These are phyloP conservation scores for Cryphonectria radicalis DNA, from an alignment of 2,329 filamentous ascomycete genomes.

Conservation along the genomic window DNA sequence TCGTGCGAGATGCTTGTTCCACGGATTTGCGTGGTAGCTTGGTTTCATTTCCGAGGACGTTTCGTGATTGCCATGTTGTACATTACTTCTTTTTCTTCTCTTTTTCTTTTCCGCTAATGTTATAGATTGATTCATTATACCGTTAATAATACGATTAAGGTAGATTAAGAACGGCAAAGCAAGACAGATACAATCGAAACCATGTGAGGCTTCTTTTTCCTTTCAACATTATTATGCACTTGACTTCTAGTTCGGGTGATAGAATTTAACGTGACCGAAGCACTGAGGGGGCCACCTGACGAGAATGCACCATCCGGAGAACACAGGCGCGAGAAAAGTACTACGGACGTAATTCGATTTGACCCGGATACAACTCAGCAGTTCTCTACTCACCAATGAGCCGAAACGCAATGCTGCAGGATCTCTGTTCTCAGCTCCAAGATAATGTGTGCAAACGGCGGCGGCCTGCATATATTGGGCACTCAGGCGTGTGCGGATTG, in stretches of 20 bases:
- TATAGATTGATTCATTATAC: background rate
- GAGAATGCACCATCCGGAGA: background rate
- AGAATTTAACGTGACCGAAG: background rate
- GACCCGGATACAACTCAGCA: background rate
- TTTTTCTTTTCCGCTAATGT: too few species aligned
- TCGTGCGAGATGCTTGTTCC: background rate
- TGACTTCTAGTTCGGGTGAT: background rate
- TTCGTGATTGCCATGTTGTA: background rate
- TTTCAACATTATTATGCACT: background rate
- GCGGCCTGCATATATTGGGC: constrained; percentile 19
- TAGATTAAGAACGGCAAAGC: background rate
- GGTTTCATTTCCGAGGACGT: background rate
- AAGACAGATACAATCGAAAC: background rate
- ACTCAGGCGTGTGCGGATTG: constrained; percentile 16
- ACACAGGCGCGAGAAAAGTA: background rate
- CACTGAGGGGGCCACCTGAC: background rate
- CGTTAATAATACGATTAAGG: background rate
- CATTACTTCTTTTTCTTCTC: too few species aligned
- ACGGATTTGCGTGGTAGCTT: background rate
- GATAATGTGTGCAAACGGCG: constrained; percentile 27
- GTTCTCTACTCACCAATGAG: constrained; percentile 10
- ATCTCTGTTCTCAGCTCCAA: constrained; percentile 28
- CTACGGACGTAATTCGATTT: constrained; percentile 24
- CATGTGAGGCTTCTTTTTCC: background rate
- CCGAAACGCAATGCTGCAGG: constrained; percentile 29